Conservation (phyloP, 2,329 filamentous ascomycete species). For the Phaeophleospora eucalypticola region DNA sequence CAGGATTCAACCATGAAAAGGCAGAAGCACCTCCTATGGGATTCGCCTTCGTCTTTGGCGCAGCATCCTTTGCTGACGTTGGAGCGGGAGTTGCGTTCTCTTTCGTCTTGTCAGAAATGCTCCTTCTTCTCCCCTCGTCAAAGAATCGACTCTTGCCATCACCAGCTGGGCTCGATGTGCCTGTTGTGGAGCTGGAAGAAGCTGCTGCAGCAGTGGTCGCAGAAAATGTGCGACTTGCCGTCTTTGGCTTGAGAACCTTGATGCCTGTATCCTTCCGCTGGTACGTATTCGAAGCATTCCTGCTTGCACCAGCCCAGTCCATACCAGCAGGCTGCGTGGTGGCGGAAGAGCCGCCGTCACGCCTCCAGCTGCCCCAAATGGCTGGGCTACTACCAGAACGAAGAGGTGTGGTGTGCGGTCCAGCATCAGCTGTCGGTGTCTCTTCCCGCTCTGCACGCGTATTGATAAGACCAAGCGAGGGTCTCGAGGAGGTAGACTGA, state of each 20-base stretch:
- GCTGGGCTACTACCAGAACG: constrained; percentile 32
- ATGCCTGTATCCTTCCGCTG: constrained; percentile 70
- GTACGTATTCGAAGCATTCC: constrained; percentile 58
- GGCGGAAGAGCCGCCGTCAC: constrained; percentile 31
- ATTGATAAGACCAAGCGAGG: constrained; percentile 23
- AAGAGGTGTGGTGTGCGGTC: constrained; percentile 14
- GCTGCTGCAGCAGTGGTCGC: constrained; percentile 32
- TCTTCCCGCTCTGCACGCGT: constrained; percentile 21
- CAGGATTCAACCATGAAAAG: constrained; percentile 72
- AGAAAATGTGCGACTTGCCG: constrained; percentile 50
- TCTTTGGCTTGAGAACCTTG: constrained; percentile 85
- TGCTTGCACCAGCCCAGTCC: constrained; percentile 55
- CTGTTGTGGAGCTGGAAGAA: constrained; percentile 8
- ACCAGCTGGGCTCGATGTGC: constrained; percentile 19
- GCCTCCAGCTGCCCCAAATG: constrained; percentile 48
- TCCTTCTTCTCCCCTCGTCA: constrained; percentile 42
- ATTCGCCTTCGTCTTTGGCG: constrained; percentile 54
- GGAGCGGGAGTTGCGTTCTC: constrained; percentile 29
- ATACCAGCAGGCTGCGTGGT: constrained; percentile 21
- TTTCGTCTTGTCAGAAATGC: constrained; percentile 26
- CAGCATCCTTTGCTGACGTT: constrained; percentile 2
- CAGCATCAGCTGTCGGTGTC: constrained; percentile 9
- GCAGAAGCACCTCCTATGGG: constrained; percentile 89
- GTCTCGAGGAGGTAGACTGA: constrained; percentile 21
- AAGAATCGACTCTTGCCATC: constrained; percentile 45